Evolutionary conservation across 176 grass and related monocot genomes (phyloP).

Genomic region (Oryza brachyantha): DNA sequence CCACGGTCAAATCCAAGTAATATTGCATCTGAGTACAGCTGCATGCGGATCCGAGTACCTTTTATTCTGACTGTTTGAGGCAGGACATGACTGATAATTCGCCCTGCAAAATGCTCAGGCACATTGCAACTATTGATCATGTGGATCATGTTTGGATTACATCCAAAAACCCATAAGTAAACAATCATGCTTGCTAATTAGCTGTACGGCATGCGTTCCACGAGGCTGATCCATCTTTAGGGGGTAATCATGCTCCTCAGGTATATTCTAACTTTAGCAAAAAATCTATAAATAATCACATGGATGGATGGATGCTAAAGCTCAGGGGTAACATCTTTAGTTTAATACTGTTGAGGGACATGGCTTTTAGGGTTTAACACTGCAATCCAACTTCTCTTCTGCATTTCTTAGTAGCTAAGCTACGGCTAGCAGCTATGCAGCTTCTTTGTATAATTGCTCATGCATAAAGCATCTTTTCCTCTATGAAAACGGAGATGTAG

Average conservation of each 20-base stretch:
- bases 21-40: neutral
- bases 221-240: conserved; percentile 1
- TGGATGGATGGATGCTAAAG: neutral
- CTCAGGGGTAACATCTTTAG: neutral
- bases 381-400: neutral
- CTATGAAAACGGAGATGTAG: neutral
- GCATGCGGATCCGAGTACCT: neutral
- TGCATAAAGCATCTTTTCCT: neutral
- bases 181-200: conserved; percentile 7
- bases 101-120: neutral
- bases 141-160: conserved; percentile 12
- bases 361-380: conserved; percentile 22
- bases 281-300: conserved; percentile 24
- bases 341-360: neutral
- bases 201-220: conserved; percentile 21
- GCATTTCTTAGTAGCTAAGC: conserved; percentile 50
- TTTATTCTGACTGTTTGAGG: neutral
- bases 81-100: neutral
- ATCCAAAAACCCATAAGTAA: neutral
- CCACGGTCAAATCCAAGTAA: neutral
- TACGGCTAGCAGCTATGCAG: neutral
- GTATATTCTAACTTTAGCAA: conserved; percentile 13
- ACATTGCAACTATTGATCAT: neutral
- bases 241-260: neutral
- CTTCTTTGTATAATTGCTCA: neutral